Percentiles rank a stretch among this genome's conserved stretches.
Conservation (phyloP, 495 filamentous ascomycete genomes). For the Staphylotrichum tortipilum region DNA sequence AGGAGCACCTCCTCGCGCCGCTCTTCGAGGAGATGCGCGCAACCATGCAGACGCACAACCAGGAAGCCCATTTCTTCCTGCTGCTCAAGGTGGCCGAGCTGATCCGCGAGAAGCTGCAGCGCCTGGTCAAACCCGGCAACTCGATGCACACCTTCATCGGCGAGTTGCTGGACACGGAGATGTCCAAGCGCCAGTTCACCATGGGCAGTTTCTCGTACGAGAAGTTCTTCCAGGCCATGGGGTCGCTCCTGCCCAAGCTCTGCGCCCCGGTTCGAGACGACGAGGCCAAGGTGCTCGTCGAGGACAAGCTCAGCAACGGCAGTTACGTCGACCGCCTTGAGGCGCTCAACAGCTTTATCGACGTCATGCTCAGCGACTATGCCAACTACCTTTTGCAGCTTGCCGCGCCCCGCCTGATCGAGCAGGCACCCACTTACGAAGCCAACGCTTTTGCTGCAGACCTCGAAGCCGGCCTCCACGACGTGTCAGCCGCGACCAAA, state of each 20-base stretch:
- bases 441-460: slow-evolving; percentile 63
- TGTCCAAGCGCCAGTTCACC: slow-evolving; percentile 66
- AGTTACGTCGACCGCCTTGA: slow-evolving; percentile 79
- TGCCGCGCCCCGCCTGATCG: slow-evolving; percentile 70
- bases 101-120: slow-evolving; percentile 72
- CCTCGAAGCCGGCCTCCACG: slow-evolving; percentile 48
- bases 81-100: slow-evolving; percentile 78
- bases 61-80: slow-evolving; percentile 54
- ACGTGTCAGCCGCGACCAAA: slow-evolving; percentile 54
- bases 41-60: slow-evolving; percentile 62
- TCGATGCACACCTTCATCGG: slow-evolving; percentile 76
- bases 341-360: slow-evolving; percentile 74
- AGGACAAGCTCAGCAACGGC: slow-evolving; percentile 57
- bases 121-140: slow-evolving; percentile 69
- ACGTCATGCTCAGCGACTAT: slow-evolving; percentile 88
- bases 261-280: slow-evolving; percentile 87
- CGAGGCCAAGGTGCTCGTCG: slow-evolving; percentile 68
- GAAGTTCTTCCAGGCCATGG: slow-evolving; percentile 86
- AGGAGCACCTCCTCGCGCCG: slow-evolving; percentile 45
- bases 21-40: slow-evolving; percentile 70
- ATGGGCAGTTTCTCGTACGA: slow-evolving; percentile 87
- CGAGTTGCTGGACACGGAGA: slow-evolving; percentile 72
- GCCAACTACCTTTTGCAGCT: slow-evolving; percentile 85
- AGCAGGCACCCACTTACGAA: slow-evolving; percentile 76
- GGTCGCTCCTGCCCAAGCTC: slow-evolving; percentile 78